phyloP scores from a whole-genome alignment of 768 basidiomycete genomes.

The Cystobasidium ongulense region DNA sequence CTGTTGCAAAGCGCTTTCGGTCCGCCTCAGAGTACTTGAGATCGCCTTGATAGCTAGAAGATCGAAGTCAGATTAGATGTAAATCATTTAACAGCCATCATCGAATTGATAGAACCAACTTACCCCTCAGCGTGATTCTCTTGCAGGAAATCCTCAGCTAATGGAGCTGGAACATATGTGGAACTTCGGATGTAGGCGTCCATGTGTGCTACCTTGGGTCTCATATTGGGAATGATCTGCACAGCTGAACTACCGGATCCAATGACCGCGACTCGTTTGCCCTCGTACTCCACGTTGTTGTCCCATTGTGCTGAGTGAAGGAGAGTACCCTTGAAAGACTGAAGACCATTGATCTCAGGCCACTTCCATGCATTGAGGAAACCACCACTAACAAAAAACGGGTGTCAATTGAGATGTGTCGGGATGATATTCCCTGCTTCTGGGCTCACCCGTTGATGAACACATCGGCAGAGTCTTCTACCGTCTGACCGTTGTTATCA shows the following conservation, averaged over 20 bases:
- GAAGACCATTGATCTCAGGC: slow-evolving; percentile 59
- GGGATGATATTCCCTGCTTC: slow-evolving; percentile 56
- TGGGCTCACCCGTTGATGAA: slow-evolving; percentile 41
- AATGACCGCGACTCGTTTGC: slow-evolving; percentile 43
- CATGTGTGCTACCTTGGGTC: slow-evolving; percentile 22
- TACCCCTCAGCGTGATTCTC: background rate
- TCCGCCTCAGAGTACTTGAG: slow-evolving; percentile 1
- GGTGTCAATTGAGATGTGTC: slow-evolving; percentile 43
- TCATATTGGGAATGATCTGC: slow-evolving; percentile 30
- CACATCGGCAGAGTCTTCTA: slow-evolving; percentile 50
- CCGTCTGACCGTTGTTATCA: slow-evolving; percentile 13
- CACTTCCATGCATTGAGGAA: slow-evolving; percentile 55
- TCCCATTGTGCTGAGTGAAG: slow-evolving; percentile 63
- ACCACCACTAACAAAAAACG: slow-evolving; percentile 3
- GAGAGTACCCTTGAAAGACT: slow-evolving; percentile 55
- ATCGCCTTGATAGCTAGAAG: background rate
- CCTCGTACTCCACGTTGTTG: slow-evolving; percentile 37
- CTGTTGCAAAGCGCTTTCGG: background rate
- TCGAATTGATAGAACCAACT: background rate
- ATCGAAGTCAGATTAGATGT: background rate
- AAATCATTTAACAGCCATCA: background rate
- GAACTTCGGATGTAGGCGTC: slow-evolving; percentile 28
- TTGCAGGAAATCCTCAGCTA: slow-evolving; percentile 34
- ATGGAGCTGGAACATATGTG: slow-evolving; percentile 35
- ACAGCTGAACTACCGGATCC: slow-evolving; percentile 33